A percentile compares a stretch with the other conserved stretches of the same genome.
Conservation (phyloP, 371 early-diverging fungal genomes). For the Entomophthora muscae region DNA sequence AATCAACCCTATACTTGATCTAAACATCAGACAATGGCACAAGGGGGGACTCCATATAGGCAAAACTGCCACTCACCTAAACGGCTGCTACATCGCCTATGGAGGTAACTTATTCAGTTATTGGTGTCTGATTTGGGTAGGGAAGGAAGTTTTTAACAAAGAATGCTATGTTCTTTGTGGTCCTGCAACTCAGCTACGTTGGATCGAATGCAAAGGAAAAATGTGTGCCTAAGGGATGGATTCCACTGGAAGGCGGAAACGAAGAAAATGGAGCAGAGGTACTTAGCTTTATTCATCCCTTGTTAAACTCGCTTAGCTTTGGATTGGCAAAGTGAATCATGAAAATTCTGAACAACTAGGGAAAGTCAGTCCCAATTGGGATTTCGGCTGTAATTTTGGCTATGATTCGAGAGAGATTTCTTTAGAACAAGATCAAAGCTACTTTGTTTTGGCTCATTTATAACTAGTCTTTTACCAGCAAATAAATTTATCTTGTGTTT, state of each 20-base stretch:
- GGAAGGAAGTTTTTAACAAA: constrained; percentile 16
- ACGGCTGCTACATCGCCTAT: constrained; percentile 21
- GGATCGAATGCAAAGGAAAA: constrained; percentile 19
- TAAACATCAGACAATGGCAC: background rate
- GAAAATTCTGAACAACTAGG: constrained; percentile 21
- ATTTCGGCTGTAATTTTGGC: constrained; percentile 16
- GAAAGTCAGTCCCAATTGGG: constrained; percentile 20
- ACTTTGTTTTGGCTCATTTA: constrained; percentile 8
- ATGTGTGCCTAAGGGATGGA: constrained; percentile 10
- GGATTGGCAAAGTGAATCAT: constrained; percentile 20
- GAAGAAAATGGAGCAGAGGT: constrained; percentile 20
- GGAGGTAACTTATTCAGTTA: constrained; percentile 13
- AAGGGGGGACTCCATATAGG: constrained; percentile 28
- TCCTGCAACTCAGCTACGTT: constrained; percentile 20
- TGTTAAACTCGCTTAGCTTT: constrained; percentile 14
- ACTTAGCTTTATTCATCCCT: background rate
- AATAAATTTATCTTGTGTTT: too few relatives aligned
- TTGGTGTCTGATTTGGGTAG: background rate
- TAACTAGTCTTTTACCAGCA: background rate
- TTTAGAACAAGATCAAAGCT: constrained; percentile 4
- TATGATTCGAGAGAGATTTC: constrained; percentile 13
- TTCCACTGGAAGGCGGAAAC: constrained; percentile 22
- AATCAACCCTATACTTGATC: background rate
- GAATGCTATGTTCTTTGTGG: constrained; percentile 31
- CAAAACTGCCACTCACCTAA: constrained; percentile 21